Evolutionary conservation across 768 basidiomycete species (phyloP).

Genomic region (Rhizopogon rudus): DNA sequence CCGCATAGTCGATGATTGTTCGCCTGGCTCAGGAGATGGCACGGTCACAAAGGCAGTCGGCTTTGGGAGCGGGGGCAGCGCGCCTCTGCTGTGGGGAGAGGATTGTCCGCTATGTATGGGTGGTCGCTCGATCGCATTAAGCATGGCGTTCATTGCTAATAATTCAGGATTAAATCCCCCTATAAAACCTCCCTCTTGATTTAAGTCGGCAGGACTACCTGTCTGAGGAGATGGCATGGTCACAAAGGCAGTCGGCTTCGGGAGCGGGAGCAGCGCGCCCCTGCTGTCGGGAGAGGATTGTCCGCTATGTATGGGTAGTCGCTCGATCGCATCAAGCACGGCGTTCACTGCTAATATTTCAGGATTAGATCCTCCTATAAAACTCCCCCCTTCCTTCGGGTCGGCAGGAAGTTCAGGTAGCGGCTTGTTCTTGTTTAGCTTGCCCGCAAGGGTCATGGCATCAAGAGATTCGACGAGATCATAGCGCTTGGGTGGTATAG

Average conservation of each 20-base stretch:
- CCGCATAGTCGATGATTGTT: conserved; percentile 33
- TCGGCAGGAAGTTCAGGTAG: conserved; percentile 10
- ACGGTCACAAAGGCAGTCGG: conserved; percentile 25
- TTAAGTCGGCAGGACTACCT: neutral
- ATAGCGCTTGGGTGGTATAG: conserved; percentile 9
- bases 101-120: conserved; percentile 1
- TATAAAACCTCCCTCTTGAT: conserved; percentile 30
- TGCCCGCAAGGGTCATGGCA: conserved; percentile 26
- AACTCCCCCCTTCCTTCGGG: conserved; percentile 14
- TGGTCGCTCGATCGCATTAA: conserved; percentile 7
- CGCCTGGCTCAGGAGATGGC: conserved; percentile 28
- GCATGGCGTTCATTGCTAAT: conserved; percentile 5
- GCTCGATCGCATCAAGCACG: conserved; percentile 5
- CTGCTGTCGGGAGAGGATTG: conserved; percentile 7
- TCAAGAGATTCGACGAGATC: conserved; percentile 30
- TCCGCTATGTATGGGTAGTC: conserved; percentile 3
- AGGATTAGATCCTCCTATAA: conserved; percentile 49
- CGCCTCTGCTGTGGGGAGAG: neutral
- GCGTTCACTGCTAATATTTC: conserved; percentile 6
- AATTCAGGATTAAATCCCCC: conserved; percentile 40
- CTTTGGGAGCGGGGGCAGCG: conserved; percentile 20
- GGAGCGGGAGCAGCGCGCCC: conserved; percentile 14
- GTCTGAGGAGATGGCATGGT: conserved; percentile 34
- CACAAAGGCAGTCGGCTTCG: conserved; percentile 21
- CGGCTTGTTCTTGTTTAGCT: conserved; percentile 9